These are phyloP conservation scores for Lactifluus volemus DNA, from an alignment of 768 basidiomycete species.

Conservation along the genomic window DNA sequence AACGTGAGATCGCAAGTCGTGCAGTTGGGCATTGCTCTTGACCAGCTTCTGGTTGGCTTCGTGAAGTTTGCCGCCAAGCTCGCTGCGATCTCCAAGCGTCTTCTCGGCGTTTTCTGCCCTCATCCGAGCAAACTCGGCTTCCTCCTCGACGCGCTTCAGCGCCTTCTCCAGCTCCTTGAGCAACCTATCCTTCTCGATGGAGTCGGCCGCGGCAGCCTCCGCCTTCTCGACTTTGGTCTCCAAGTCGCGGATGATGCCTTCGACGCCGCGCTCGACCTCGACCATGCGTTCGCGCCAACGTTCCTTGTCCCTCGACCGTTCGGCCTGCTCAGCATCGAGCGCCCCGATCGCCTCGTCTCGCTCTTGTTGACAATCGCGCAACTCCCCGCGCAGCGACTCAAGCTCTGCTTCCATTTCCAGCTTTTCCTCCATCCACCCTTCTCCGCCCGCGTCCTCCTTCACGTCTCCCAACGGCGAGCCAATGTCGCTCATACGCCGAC, in stretches of 20 bases:
- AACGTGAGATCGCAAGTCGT: conserved; percentile 49
- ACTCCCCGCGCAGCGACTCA: conserved; percentile 28
- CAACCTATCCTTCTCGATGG: conserved; percentile 31
- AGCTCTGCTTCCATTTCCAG: conserved; percentile 37
- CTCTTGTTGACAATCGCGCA: conserved; percentile 30
- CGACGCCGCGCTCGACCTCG: conserved; percentile 64
- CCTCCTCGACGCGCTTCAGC: conserved; percentile 38
- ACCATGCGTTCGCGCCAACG: conserved; percentile 62
- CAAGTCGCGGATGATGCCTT: conserved; percentile 54
- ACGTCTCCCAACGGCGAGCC: conserved; percentile 50
- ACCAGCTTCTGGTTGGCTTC: conserved; percentile 56
- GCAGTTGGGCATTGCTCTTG: conserved; percentile 48
- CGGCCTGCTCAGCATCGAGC: conserved; percentile 46
- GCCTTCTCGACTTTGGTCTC: conserved; percentile 47
- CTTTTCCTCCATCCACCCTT: conserved; percentile 68
- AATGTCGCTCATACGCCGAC: conserved; percentile 42
- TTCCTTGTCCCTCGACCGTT: conserved; percentile 56
- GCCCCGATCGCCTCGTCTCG: conserved; percentile 34
- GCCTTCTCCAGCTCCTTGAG: conserved; percentile 40
- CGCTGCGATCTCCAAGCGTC: conserved; percentile 53
- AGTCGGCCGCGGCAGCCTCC: conserved; percentile 37
- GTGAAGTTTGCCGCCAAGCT: conserved; percentile 57
- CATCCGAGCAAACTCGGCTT: conserved; percentile 47
- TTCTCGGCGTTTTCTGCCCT: conserved; percentile 58
- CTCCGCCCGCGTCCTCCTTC: conserved; percentile 51